These are phyloP conservation scores for Cyclotella distinguenda DNA, from an alignment of 108 stramenopile species.

Conservation along the genomic window DNA sequence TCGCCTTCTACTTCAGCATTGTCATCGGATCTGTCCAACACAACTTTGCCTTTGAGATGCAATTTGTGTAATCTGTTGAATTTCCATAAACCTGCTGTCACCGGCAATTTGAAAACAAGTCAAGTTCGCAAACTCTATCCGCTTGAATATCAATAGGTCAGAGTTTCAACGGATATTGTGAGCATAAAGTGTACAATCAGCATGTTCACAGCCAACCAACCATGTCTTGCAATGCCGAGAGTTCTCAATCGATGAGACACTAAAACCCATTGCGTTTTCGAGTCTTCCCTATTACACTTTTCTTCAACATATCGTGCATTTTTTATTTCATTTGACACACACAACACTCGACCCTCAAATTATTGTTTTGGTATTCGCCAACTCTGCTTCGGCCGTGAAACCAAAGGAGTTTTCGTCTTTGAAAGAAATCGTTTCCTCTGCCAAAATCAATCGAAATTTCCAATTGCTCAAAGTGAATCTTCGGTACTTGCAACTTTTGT, in stretches of 20 bases:
- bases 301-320: background rate
- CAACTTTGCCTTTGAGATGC: no score
- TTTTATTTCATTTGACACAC: background rate
- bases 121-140: background rate
- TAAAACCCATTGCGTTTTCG: background rate
- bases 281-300: background rate
- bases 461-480: background rate
- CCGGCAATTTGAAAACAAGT: background rate
- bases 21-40: no score
- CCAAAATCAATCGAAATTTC: background rate
- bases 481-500: background rate
- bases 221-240: background rate
- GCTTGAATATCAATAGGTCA: background rate
- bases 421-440: background rate
- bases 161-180: background rate
- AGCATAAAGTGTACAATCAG: background rate
- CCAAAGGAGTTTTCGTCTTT: background rate
- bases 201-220: background rate
- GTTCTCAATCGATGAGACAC: no score
- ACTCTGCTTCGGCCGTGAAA: background rate
- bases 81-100: background rate
- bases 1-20: no score
- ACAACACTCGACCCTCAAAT: background rate
- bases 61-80: background rate
- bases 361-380: background rate